phyloP scores from a whole-genome alignment of 306 rosid genomes.

The Trichosanthes truncata region DNA sequence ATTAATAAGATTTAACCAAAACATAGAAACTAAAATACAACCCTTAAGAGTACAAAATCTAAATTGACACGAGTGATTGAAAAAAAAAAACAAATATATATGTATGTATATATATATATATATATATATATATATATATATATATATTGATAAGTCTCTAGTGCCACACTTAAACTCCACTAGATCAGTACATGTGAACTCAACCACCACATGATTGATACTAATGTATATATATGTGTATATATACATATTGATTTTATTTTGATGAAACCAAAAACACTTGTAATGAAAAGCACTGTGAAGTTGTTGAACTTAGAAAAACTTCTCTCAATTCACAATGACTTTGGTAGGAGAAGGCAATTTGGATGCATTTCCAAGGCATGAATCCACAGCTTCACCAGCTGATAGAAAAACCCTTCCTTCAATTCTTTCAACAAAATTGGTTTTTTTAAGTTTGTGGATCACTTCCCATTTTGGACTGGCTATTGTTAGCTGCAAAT shows the following conservation, averaged over 20 bases:
- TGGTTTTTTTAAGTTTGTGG: constrained; percentile 61
- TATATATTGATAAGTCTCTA: not conserved
- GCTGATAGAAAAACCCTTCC: constrained; percentile 52
- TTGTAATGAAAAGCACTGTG: not conserved
- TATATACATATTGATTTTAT: not conserved
- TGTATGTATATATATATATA: too few species aligned
- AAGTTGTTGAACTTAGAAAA: not conserved
- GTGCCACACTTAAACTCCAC: not conserved
- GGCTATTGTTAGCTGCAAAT: constrained; percentile 57
- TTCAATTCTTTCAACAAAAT: constrained; percentile 69
- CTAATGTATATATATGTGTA: not conserved
- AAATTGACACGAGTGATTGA: not conserved
- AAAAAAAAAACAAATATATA: not conserved
- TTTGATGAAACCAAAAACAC: not conserved
- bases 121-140: too few species aligned
- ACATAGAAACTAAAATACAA: not conserved
- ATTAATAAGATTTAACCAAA: too few species aligned
- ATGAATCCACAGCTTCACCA: constrained; percentile 71
- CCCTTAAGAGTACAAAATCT: not conserved
- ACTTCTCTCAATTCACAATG: not conserved
- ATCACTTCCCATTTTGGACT: constrained; percentile 76
- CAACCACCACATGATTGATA: not conserved
- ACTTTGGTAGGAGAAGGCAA: constrained; percentile 8
- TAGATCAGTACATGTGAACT: not conserved
- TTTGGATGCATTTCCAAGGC: constrained; percentile 22